Base-by-base conservation (phyloP, 1,284 basidiomycete species). In the Salmacisia buchloeana region DNA sequence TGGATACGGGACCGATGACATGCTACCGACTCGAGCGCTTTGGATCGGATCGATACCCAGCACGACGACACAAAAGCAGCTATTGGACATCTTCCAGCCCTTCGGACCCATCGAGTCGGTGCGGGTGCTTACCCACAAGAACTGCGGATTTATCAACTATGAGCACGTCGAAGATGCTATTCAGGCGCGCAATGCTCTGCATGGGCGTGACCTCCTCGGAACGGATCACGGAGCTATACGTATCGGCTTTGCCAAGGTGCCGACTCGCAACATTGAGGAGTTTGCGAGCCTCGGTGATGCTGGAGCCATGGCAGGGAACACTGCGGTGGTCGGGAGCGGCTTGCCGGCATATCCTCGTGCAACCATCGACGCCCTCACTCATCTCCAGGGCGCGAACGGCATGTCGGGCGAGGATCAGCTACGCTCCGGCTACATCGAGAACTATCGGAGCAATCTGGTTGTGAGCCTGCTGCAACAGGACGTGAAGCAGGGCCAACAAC, bases 31-130 rank as follows among this genome's bases (percentile, higher is more conserved):
- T 1, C 63, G 74, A 7, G 75, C 75, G 3, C 52, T 77, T 4
- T 77, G 74, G 74, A 64, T 76, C 25, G 74, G 74, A 0, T 72
- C 70, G 5, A 74, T 75, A 35, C 71, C 74, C 31, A 58, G 65
- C 18, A 54, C 63, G n/a, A 74, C 71, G 12, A 64, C 70, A 2
- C 66, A 63, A 21, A 65, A 65, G 15, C 60, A 61, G 15, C 90
- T 98, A 64, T 82, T 97, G 58, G 91, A 89, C 72, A 81, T 85
- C 64, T 98, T 98, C 80, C 91, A 92, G 73, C 92, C 94, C 12
- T 98, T 93, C 76, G 94, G 96, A 0, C 90, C 94, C 1, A 94
- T 98, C 69, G 96, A 98, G 82, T 94, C 91, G 58, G 94, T 93
- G 12, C 84, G 94, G 60, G 92, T 97, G 7, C 83, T 98, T 73